phyloP scores from a whole-genome alignment of 306 rosid species.

The Sindora glabra region DNA sequence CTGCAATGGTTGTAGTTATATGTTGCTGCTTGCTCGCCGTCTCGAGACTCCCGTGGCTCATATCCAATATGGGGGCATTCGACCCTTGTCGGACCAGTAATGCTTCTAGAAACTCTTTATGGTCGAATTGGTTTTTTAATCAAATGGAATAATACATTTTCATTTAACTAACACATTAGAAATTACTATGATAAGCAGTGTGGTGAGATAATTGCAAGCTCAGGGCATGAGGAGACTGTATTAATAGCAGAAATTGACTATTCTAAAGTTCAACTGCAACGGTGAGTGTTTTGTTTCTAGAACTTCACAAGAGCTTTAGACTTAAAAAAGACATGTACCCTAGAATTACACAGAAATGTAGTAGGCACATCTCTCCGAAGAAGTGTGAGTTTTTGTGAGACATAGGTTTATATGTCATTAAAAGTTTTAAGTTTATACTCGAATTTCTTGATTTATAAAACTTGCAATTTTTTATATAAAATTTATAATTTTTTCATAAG shows the following conservation, averaged over 20 bases:
- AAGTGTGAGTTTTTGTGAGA: too few species aligned
- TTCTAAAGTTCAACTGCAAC: slow-evolving; percentile 11
- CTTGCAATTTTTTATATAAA: too few species aligned
- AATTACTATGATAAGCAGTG: slow-evolving; percentile 2
- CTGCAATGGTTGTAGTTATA: too few species aligned
- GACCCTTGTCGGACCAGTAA: slow-evolving; percentile 30
- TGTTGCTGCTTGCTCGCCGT: slow-evolving; percentile 29
- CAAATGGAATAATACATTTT: background rate
- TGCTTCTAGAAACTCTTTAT: background rate
- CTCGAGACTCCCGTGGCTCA: slow-evolving; percentile 7
- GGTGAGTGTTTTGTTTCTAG: too few species aligned
- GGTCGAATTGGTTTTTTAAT: background rate
- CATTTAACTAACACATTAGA: background rate
- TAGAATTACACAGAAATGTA: too few species aligned
- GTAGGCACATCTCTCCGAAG: too few species aligned
- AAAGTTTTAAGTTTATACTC: too few species aligned
- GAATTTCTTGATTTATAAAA: too few species aligned
- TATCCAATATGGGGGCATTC: slow-evolving; percentile 33
- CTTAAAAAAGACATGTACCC: too few species aligned
- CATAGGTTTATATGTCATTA: too few species aligned
- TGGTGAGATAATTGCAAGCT: slow-evolving; percentile 21
- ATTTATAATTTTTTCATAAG: too few species aligned
- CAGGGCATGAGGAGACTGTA: slow-evolving; percentile 23
- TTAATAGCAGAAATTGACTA: slow-evolving; percentile 22
- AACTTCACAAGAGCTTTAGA: too few species aligned